A percentile compares a stretch with the other conserved stretches of the same genome.
Evolutionary conservation across 805 yeast genomes (phyloP).

Genomic region (Candida tallmaniae): DNA sequence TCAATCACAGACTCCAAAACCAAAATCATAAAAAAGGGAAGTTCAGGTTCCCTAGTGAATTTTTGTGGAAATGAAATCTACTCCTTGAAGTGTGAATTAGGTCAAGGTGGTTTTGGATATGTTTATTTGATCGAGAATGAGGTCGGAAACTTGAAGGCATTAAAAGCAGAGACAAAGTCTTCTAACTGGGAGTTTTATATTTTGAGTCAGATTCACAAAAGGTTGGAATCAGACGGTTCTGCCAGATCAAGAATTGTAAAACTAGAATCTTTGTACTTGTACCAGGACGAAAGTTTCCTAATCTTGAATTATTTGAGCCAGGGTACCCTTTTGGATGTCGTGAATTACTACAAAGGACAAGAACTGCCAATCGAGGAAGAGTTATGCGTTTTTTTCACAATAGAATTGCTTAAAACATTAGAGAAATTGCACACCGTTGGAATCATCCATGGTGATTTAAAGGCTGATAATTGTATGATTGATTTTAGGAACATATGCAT

Average conservation of each 20-base stretch:
- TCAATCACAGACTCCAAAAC: conserved; percentile 33
- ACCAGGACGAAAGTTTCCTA: conserved; percentile 64
- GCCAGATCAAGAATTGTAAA: conserved; percentile 37
- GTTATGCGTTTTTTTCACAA: conserved; percentile 56
- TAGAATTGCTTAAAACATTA: conserved; percentile 58
- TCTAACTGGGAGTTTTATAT: conserved; percentile 81
- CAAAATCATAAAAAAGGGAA: conserved; percentile 30
- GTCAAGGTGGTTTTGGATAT: conserved; percentile 77
- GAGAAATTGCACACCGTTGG: conserved; percentile 60
- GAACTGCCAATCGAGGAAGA: conserved; percentile 49
- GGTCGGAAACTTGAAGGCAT: conserved; percentile 52
- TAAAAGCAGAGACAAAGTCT: conserved; percentile 69
- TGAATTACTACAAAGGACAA: conserved; percentile 41
- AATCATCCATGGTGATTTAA: conserved; percentile 80
- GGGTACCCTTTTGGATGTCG: conserved; percentile 70
- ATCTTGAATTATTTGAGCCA: conserved; percentile 60
- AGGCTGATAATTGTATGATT: conserved; percentile 83
- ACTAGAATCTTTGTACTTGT: conserved; percentile 50
- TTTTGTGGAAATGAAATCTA: conserved; percentile 40
- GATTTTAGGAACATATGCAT: conserved; percentile 32
- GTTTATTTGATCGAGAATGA: conserved; percentile 68
- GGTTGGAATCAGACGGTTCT: conserved; percentile 10
- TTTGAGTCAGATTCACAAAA: conserved; percentile 52
- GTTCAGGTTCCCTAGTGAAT: conserved; percentile 39
- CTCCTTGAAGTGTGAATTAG: conserved; percentile 54